These are phyloP conservation scores for Thelonectria discophora DNA, from an alignment of 2,329 filamentous ascomycete genomes.

Conservation along the genomic window DNA sequence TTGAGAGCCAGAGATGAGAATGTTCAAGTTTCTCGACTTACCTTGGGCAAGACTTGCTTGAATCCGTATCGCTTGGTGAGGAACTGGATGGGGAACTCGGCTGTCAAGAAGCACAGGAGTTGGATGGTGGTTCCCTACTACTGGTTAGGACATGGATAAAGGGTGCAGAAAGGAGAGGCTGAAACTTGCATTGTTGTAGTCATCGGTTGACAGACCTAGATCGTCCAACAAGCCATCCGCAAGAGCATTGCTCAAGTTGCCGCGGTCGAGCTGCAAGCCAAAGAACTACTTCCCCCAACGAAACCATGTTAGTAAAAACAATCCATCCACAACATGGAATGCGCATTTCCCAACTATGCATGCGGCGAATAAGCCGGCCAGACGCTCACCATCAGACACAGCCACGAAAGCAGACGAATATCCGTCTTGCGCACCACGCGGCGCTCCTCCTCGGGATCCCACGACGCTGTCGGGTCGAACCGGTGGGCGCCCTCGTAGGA, in stretches of 20 bases:
- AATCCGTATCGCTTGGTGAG: slow-evolving; percentile 58
- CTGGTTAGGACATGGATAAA: slow-evolving; percentile 4
- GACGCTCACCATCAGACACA: slow-evolving; percentile 53
- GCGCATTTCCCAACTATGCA: no score
- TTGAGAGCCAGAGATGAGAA: neutral
- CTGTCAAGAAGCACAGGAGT: slow-evolving; percentile 59
- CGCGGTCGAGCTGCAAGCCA: slow-evolving; percentile 69
- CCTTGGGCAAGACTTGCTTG: slow-evolving; percentile 61
- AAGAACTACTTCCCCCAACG: slow-evolving; percentile 57
- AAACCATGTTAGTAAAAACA: slow-evolving; percentile 34
- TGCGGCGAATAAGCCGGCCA: no score
- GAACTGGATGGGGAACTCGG: slow-evolving; percentile 25
- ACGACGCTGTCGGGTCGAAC: slow-evolving; percentile 53
- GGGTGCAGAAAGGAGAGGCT: no score
- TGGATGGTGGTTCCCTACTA: slow-evolving; percentile 62
- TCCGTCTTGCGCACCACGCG: slow-evolving; percentile 63
- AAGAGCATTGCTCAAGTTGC: slow-evolving; percentile 69
- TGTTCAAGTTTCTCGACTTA: slow-evolving; percentile 10
- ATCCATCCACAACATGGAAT: no score
- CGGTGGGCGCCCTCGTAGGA: slow-evolving; percentile 54
- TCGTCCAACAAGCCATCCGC: slow-evolving; percentile 70
- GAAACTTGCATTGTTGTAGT: slow-evolving; percentile 61
- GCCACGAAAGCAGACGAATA: slow-evolving; percentile 51
- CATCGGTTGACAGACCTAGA: slow-evolving; percentile 55
- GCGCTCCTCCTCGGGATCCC: slow-evolving; percentile 66